Percentiles rank a stretch among this genome's conserved stretches.
Conservation (phyloP, 2,329 filamentous ascomycete species). For the Aspergillus jensenii region DNA sequence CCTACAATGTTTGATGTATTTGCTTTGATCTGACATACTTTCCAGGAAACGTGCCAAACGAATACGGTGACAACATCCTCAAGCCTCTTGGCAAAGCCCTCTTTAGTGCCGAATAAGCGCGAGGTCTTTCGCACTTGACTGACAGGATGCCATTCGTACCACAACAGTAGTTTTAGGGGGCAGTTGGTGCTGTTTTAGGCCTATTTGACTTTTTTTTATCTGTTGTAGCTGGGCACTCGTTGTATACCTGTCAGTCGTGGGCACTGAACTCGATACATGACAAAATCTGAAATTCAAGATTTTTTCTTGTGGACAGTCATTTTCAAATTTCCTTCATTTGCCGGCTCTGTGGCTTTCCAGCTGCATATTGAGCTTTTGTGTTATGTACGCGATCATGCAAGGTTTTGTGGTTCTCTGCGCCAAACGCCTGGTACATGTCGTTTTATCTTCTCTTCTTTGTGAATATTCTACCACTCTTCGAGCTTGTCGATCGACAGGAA, state of each 20-base stretch:
- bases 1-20: not conserved
- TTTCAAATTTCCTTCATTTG: conserved; percentile 7
- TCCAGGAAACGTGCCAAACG: conserved; percentile 54
- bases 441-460: conserved; percentile 19
- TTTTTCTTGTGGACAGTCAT: conserved; percentile 5
- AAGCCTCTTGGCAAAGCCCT: conserved; percentile 40
- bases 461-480: conserved; percentile 20
- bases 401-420: not conserved
- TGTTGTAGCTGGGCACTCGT: not conserved
- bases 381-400: conserved; percentile 3
- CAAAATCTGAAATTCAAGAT: not conserved
- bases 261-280: conserved; percentile 1
- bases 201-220: not conserved
- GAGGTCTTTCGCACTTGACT: conserved; percentile 6
- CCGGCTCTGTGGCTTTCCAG: conserved; percentile 1
- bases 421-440: not conserved
- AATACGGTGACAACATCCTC: conserved; percentile 56
- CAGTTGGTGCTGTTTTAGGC: not conserved
- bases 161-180: not conserved
- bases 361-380: conserved; percentile 3
- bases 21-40: not conserved
- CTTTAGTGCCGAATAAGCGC: conserved; percentile 29
- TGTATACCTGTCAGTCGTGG: conserved; percentile 2
- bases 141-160: not conserved
- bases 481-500: conserved; percentile 16